Evolutionary conservation across 257 asterid species (phyloP).

Genomic region (Plantago major): DNA sequence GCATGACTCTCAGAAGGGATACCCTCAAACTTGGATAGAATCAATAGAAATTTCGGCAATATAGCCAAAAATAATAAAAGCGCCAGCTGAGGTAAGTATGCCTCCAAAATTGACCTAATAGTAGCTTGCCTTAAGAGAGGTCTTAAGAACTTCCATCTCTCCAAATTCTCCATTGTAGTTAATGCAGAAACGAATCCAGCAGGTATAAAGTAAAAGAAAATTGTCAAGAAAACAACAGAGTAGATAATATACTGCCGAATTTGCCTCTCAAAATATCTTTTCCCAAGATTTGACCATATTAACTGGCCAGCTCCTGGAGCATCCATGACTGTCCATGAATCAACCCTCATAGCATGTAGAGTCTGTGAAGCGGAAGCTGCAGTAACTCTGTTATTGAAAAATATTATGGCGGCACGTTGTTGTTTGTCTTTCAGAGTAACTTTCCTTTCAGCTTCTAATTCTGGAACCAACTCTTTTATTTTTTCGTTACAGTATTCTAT

Average conservation of each 20-base stretch:
- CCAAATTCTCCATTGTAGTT: conserved; percentile 71
- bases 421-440: conserved; percentile 74
- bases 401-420: conserved; percentile 64
- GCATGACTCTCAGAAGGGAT: conserved; percentile 74
- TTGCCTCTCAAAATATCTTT: conserved; percentile 45
- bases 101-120: conserved; percentile 68
- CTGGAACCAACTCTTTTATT: conserved; percentile 49
- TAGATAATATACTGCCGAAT: conserved; percentile 53
- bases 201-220: conserved; percentile 89
- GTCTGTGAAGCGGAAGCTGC: conserved; percentile 89
- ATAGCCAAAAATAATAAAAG: conserved; percentile 78
- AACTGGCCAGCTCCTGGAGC: conserved; percentile 79
- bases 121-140: conserved; percentile 34
- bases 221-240: conserved; percentile 61
- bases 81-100: conserved; percentile 88
- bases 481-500: conserved; percentile 65
- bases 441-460: conserved; percentile 68
- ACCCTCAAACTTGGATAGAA: conserved; percentile 84
- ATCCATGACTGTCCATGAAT: conserved; percentile 69
- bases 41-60: conserved; percentile 64
- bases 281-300: conserved; percentile 66
- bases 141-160: conserved; percentile 62
- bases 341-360: conserved; percentile 66
- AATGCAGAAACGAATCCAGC: conserved; percentile 77
- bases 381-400: conserved; percentile 62